Evolutionary conservation across 2,329 filamentous ascomycete species (phyloP).

Genomic region (Fusarium falciforme): DNA sequence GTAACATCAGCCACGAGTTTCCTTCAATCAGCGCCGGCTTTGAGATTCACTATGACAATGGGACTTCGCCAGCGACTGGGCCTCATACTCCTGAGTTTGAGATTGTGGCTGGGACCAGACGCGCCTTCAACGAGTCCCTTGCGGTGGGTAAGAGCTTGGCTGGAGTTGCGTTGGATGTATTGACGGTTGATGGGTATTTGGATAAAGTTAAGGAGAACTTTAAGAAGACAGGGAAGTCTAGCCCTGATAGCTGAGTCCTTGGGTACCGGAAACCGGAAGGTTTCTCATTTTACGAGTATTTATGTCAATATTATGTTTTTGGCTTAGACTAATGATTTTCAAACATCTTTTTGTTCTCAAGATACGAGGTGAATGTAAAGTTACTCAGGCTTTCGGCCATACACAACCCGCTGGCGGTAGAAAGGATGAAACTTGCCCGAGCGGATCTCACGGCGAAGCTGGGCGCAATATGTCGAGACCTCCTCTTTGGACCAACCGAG

Average conservation of each 20-base stretch:
- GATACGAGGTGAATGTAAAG: not conserved
- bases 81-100: not conserved
- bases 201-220: not conserved
- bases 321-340: not conserved
- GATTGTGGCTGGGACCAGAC: not conserved
- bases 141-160: not conserved
- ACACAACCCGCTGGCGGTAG: slow-evolving; percentile 46
- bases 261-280: not conserved
- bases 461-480: slow-evolving; percentile 48
- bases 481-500: slow-evolving; percentile 52
- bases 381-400: slow-evolving; percentile 35
- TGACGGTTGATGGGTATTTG: not conserved
- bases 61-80: not conserved
- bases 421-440: slow-evolving; percentile 44
- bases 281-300: not conserved
- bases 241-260: not conserved
- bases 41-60: not conserved
- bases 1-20: not conserved
- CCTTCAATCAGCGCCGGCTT: not conserved
- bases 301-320: not conserved
- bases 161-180: not conserved
- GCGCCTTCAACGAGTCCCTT: not conserved
- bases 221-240: not conserved
- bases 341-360: not conserved
- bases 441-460: slow-evolving; percentile 48